Evolutionary conservation across 257 asterid genomes (phyloP).

Genomic region (Echites panduratus): DNA sequence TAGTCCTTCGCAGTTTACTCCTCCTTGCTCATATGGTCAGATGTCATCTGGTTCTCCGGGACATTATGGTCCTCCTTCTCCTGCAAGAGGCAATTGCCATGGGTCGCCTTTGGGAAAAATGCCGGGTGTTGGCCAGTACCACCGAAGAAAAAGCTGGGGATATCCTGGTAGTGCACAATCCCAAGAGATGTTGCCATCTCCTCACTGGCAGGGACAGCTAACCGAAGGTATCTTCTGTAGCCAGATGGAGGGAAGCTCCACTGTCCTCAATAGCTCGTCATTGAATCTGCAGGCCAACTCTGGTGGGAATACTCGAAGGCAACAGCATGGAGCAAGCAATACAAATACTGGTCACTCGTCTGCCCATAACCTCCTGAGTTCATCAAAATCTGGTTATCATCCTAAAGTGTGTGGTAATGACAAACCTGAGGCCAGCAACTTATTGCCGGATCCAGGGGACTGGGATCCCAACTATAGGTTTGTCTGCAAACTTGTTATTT

Average conservation of each 20-base stretch:
- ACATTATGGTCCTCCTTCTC: conserved; percentile 92
- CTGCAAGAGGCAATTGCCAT: conserved; percentile 77
- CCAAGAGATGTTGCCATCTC: conserved; percentile 51
- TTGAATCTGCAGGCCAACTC: conserved; percentile 52
- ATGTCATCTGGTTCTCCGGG: conserved; percentile 82
- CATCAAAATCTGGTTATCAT: conserved; percentile 33
- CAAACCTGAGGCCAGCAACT: conserved; percentile 59
- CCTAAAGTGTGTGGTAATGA: conserved; percentile 49
- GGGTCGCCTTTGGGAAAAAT: conserved; percentile 90
- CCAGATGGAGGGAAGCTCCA: conserved; percentile 58
- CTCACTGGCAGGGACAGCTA: conserved; percentile 59
- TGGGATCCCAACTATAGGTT: conserved; percentile 99
- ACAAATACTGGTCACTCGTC: conserved; percentile 42
- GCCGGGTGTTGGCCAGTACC: conserved; percentile 73
- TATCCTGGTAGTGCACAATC: conserved; percentile 57
- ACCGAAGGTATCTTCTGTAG: conserved; percentile 39
- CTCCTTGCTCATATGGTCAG: conserved; percentile 76
- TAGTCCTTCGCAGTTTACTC: conserved; percentile 96
- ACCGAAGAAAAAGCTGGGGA: conserved; percentile 69
- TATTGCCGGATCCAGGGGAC: conserved; percentile 96
- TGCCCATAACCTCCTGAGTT: conserved; percentile 34
- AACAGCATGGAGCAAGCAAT: conserved; percentile 66
- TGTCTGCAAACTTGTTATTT: conserved; percentile 1
- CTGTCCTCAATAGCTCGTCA: conserved; percentile 46
- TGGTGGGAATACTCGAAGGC: conserved; percentile 55